Evolutionary conservation across 495 filamentous ascomycete genomes (phyloP).

Genomic region (Daldinia decipiens): DNA sequence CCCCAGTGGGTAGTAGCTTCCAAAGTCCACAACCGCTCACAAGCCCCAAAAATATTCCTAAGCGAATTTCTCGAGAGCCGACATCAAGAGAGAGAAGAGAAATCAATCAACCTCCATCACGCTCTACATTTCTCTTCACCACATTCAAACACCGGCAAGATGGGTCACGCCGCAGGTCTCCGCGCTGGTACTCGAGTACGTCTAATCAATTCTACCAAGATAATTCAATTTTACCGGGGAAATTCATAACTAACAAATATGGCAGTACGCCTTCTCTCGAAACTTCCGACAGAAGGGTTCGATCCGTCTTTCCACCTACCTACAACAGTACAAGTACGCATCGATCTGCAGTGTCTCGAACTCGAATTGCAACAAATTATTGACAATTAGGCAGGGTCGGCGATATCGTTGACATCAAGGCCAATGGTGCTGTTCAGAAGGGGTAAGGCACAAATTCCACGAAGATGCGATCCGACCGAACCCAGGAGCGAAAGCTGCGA

Average conservation of each 20-base stretch:
- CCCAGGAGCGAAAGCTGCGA: constrained; percentile 19
- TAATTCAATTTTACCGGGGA: constrained; percentile 5
- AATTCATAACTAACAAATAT: constrained; percentile 48
- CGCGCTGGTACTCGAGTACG: constrained; percentile 89
- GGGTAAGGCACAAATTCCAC: constrained; percentile 69
- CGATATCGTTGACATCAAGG: constrained; percentile 96
- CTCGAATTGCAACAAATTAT: constrained; percentile 19
- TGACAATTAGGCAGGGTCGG: constrained; percentile 75
- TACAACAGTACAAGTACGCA: constrained; percentile 85
- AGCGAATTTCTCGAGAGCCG: constrained; percentile 43
- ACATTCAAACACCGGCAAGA: constrained; percentile 61
- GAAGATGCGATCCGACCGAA: constrained; percentile 26
- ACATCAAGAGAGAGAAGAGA: constrained; percentile 35
- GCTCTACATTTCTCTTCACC: constrained; percentile 50
- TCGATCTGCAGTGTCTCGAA: constrained; percentile 5
- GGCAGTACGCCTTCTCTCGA: constrained; percentile 88
- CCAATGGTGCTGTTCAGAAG: constrained; percentile 98
- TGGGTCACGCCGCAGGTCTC: constrained; percentile 98
- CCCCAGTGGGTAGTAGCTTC: neutral
- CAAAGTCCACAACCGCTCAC: constrained; percentile 36
- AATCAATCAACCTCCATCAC: constrained; percentile 44
- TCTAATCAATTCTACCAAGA: constrained; percentile 31
- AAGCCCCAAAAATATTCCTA: constrained; percentile 36
- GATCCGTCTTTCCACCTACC: constrained; percentile 90
- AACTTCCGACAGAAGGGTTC: constrained; percentile 92